These are phyloP conservation scores for Teunomyces panamensis DNA, from an alignment of 805 yeast genomes.

Conservation along the genomic window DNA sequence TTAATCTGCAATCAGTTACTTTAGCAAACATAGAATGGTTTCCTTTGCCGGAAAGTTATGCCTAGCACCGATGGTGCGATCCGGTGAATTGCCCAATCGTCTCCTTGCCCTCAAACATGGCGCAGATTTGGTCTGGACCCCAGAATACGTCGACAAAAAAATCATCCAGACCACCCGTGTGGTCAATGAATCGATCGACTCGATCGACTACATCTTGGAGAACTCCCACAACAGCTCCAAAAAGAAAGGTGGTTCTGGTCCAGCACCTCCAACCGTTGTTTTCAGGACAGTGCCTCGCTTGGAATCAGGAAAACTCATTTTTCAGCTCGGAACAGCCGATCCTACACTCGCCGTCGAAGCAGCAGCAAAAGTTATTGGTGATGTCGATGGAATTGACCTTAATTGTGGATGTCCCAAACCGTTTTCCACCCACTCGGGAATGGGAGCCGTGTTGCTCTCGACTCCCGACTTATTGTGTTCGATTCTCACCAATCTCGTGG, in stretches of 20 bases:
- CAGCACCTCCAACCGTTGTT: constrained; percentile 46
- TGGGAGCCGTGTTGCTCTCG: constrained; percentile 90
- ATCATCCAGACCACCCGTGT: constrained; percentile 66
- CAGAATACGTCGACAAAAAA: constrained; percentile 89
- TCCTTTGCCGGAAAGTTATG: constrained; percentile 75
- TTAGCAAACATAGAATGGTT: constrained; percentile 40
- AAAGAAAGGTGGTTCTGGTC: constrained; percentile 34
- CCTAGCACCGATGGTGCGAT: constrained; percentile 95
- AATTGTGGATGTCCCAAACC: constrained; percentile 98
- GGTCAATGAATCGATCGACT: constrained; percentile 52
- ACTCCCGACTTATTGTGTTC: constrained; percentile 78
- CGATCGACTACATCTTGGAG: constrained; percentile 55
- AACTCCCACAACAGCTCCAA: constrained; percentile 30
- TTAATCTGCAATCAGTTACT: no score
- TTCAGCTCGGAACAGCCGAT: constrained; percentile 87
- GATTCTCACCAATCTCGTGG: constrained; percentile 67
- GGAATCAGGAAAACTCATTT: constrained; percentile 69
- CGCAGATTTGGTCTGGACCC: constrained; percentile 93
- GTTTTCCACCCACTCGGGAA: constrained; percentile 89
- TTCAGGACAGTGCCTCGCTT: constrained; percentile 68
- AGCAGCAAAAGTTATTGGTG: constrained; percentile 72
- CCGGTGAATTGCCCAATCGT: constrained; percentile 91
- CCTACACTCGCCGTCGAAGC: constrained; percentile 87
- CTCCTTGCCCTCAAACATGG: constrained; percentile 77
- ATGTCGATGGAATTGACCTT: constrained; percentile 90